Percentiles rank a stretch among this genome's conserved stretches.
Conservation (phyloP, 2,329 filamentous ascomycete species). For the Sclerotinia borealis region DNA sequence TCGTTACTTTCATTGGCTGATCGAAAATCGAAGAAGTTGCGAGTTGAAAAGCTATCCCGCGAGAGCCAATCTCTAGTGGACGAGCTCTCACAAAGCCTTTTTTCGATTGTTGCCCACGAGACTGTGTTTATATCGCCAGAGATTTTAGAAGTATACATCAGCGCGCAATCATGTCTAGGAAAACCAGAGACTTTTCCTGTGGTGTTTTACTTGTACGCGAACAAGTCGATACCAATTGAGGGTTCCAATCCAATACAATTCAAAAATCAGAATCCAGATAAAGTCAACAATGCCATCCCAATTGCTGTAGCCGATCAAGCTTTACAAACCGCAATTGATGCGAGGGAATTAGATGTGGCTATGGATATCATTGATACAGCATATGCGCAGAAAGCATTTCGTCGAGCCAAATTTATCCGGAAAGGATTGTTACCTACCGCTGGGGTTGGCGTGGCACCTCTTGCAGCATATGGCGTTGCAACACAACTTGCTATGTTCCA, state of each 20-base stretch:
- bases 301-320: slow-evolving; percentile 64
- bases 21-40: slow-evolving; percentile 17
- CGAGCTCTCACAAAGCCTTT: slow-evolving; percentile 54
- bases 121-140: slow-evolving; percentile 73
- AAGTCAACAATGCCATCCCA: slow-evolving; percentile 66
- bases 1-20: slow-evolving; percentile 45
- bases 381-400: slow-evolving; percentile 61
- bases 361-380: slow-evolving; percentile 68
- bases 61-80: slow-evolving; percentile 33
- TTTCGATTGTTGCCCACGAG: slow-evolving; percentile 64
- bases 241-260: slow-evolving; percentile 55
- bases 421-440: slow-evolving; percentile 55
- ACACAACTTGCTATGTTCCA: slow-evolving; percentile 61
- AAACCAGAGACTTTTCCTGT: slow-evolving; percentile 71
- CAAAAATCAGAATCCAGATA: slow-evolving; percentile 58
- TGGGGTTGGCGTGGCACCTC: slow-evolving; percentile 51
- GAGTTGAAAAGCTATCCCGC: slow-evolving; percentile 16
- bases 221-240: slow-evolving; percentile 67
- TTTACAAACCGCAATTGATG: slow-evolving; percentile 71
- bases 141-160: slow-evolving; percentile 68
- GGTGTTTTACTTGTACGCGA: slow-evolving; percentile 75
- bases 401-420: slow-evolving; percentile 60
- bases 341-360: slow-evolving; percentile 70
- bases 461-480: slow-evolving; percentile 65
- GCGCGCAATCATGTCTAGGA: slow-evolving; percentile 66